Base-by-base conservation (phyloP, 2,329 filamentous ascomycete species). In the Aspergillus sp. region DNA sequence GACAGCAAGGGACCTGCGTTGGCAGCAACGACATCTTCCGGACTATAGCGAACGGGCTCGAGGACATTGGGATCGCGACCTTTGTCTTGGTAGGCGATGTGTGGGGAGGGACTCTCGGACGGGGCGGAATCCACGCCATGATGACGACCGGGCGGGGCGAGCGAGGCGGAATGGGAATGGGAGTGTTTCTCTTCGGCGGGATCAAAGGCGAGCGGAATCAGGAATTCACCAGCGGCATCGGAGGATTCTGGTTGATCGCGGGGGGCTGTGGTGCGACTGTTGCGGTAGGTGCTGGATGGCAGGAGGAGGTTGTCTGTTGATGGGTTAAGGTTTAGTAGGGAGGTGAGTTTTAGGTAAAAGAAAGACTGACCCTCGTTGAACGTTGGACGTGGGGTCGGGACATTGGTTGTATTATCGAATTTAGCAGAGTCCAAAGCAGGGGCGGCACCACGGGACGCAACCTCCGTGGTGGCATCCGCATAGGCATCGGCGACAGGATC, bases 11-110 rank as follows among this genome's bases (percentile, higher is more conserved):
- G 52, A 41, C 42, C 19, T 19, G 59, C 58, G 29, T 58, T 56
- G 8, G 59, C 54, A 26, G 65, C 57, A n/a, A 48, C 53, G 26
- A 46, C 48, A 6, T 54, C 60, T 28, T 63, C 57, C 51, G 60
- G 56, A 33, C 61, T 59, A 56, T 60, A 63, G 19, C 57, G 59
- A 35, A 48, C 44, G 6, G 56, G 41, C 32, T 62, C 61, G 9
- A 43, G 42, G 2, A 81, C 79, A 1, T 82, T 82, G 4, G 76
- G 68, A 50, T 81, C 76, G 40, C 86, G 79, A 2, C 81, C 80
- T 66, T 90, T 93, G 59, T 94, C 88, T 64, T 94, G 88, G 63
- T 89, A 94, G 26, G 88, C 86, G 57, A 94, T 94, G 60, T 95
- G 89, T n/a, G 89, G 88, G 10, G 87, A 89, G 2, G 82, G 78